Conservation (phyloP, 2,329 filamentous ascomycete genomes). For the Delphinella strobiligena region DNA sequence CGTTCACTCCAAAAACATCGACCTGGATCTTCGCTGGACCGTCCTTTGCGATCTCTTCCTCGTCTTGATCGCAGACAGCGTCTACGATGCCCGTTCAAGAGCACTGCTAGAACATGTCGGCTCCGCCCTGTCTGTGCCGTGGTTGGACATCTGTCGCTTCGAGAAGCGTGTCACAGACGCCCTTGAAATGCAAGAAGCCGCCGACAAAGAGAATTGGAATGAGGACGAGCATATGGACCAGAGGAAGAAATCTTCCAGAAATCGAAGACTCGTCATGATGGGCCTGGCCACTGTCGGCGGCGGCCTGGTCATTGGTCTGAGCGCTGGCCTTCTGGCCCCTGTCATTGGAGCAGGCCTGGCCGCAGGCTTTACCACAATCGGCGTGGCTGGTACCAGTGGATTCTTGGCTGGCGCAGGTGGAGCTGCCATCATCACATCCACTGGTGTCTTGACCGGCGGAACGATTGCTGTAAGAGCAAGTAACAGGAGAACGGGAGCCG, state of each 20-base stretch:
- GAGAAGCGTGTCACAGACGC: conserved; percentile 96
- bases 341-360: conserved; percentile 90
- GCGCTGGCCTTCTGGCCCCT: conserved; percentile 80
- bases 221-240: conserved; percentile 88
- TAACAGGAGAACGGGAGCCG: conserved; percentile 76
- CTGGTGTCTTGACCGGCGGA: conserved; percentile 73
- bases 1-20: conserved; percentile 69
- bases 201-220: conserved; percentile 94
- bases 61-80: conserved; percentile 87
- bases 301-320: conserved; percentile 87
- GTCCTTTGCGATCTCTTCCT: conserved; percentile 92
- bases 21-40: conserved; percentile 95
- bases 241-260: conserved; percentile 68
- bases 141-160: conserved; percentile 90
- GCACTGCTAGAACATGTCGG: conserved; percentile 74
- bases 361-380: conserved; percentile 89
- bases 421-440: conserved; percentile 85
- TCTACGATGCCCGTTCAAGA: conserved; percentile 82
- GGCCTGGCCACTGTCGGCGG: conserved; percentile 92
- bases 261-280: conserved; percentile 85
- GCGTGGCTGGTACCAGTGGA: conserved; percentile 73
- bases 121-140: conserved; percentile 65
- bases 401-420: conserved; percentile 89
- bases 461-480: conserved; percentile 78
- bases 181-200: conserved; percentile 91